Evolutionary conservation across 345 rosid species (phyloP).

Genomic region (Eucalyptus globulus): DNA sequence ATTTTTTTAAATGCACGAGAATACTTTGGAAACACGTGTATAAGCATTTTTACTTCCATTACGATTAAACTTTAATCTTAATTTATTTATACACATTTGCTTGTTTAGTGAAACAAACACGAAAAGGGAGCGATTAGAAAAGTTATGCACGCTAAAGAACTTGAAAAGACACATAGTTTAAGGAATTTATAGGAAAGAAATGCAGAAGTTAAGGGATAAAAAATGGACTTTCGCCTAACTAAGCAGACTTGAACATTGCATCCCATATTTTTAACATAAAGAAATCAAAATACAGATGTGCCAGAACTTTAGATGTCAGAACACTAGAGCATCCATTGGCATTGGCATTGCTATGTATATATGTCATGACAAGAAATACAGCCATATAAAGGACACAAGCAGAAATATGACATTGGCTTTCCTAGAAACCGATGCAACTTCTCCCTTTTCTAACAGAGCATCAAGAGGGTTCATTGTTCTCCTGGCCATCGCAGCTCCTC

Average conservation of each 20-base stretch:
- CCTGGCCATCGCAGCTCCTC: not conserved
- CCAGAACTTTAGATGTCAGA: not conserved
- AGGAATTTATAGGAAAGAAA: not conserved
- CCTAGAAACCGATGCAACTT: not conserved
- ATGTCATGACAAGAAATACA: not conserved
- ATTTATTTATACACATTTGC: too few relatives aligned
- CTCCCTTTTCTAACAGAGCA: not conserved
- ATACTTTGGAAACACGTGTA: too few relatives aligned
- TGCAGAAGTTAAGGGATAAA: not conserved
- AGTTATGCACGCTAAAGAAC: not conserved
- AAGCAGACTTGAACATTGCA: not conserved
- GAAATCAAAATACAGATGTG: not conserved
- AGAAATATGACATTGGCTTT: not conserved
- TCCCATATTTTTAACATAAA: not conserved
- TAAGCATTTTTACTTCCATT: too few relatives aligned
- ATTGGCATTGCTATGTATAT: not conserved
- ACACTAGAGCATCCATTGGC: not conserved
- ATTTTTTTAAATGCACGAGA: too few relatives aligned
- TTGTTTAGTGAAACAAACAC: too few relatives aligned
- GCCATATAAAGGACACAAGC: not conserved
- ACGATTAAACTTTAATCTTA: too few relatives aligned
- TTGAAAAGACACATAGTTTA: not conserved
- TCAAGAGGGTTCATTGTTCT: not conserved
- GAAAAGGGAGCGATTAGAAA: not conserved
- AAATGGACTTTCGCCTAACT: not conserved